Evolutionary conservation across 139 green algal genomes (phyloP), one percentile per base, ranked within the genome.

Genomic region (Chara braunii): DNA sequence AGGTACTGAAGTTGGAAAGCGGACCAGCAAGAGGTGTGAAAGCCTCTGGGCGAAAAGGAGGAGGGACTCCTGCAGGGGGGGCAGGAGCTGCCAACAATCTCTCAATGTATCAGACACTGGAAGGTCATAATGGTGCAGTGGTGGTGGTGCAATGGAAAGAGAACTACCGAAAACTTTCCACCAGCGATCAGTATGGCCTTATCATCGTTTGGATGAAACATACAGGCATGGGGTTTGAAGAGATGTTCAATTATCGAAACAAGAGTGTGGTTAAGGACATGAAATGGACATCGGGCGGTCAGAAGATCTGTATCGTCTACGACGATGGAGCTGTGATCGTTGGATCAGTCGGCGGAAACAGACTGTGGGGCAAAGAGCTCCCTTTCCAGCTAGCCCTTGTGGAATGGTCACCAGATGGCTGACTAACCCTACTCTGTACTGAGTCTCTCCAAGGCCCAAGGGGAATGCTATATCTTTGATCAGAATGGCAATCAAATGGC

Each of bases 121-220:
- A 92, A 40, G 87, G 87, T 1, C 87, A 94, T 74, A 83, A 72
- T 9, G 83, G 74, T 1, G 45, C 43, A 2, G 85, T 90, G 32
- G 51, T 84, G 30, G 60, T 79, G 30, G 79, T 81, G 1, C 65
- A 57, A 2, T 94, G 86, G 86, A 92, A 91, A 60, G 81, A 85
- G 2, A 58, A 74, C 7, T 85, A 87, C 60, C 76, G 81, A 31
- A 91, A 91, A 80, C 83, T 92, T 14, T 89, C 87, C 18, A 90
- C 80, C 45, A 85, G 74, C 45, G 87, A 94, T 68, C 75, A 88
- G 48, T 74, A 71, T 18, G 87, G 87, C 8, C 78, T 90, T 26
- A 92, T 94, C 74, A 90, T 94, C 51, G 87, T 94, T 51, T 94
- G 87, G 87, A 85, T 83, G 43, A 77, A 88, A 35, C 80, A 88